Conservation (phyloP, 2,329 filamentous ascomycete species). For the Dryadomyces quercus-mongolicae region DNA sequence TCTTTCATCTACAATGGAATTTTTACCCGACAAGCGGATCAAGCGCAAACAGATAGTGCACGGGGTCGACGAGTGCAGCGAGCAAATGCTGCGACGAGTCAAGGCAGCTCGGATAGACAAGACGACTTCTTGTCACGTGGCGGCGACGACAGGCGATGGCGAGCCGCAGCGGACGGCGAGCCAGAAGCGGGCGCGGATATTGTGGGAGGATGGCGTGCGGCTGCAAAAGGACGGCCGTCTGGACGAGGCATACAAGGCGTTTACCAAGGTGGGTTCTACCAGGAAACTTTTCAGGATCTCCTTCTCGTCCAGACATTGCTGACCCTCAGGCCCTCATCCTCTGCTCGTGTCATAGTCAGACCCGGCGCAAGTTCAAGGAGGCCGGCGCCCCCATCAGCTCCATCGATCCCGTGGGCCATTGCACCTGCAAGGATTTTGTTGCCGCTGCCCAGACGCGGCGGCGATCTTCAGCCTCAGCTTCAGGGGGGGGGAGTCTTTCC, state of each 20-base stretch:
- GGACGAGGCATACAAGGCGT: neutral
- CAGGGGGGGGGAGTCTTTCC: too few relatives aligned
- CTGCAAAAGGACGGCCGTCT: neutral
- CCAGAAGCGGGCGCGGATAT: neutral
- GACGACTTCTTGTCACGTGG: neutral
- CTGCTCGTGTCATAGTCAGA: slow-evolving; percentile 4
- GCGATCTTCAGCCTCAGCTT: neutral
- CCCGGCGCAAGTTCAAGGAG: slow-evolving; percentile 2
- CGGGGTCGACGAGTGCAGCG: neutral
- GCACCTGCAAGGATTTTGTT: slow-evolving; percentile 12
- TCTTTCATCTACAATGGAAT: too few relatives aligned
- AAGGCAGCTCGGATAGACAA: neutral
- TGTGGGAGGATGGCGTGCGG: neutral
- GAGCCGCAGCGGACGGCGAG: neutral
- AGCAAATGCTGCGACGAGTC: neutral
- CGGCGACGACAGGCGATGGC: neutral
- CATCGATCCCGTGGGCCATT: slow-evolving; percentile 8
- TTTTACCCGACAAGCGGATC: neutral
- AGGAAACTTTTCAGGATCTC: too few relatives aligned
- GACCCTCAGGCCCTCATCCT: slow-evolving; percentile 3
- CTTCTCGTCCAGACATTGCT: too few relatives aligned
- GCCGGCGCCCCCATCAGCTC: slow-evolving; percentile 3
- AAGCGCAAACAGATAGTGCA: neutral
- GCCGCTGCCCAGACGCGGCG: slow-evolving; percentile 7
- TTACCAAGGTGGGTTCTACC: neutral